Conservation (phyloP, 768 basidiomycete genomes). For the Podaxis carcinomalis region DNA sequence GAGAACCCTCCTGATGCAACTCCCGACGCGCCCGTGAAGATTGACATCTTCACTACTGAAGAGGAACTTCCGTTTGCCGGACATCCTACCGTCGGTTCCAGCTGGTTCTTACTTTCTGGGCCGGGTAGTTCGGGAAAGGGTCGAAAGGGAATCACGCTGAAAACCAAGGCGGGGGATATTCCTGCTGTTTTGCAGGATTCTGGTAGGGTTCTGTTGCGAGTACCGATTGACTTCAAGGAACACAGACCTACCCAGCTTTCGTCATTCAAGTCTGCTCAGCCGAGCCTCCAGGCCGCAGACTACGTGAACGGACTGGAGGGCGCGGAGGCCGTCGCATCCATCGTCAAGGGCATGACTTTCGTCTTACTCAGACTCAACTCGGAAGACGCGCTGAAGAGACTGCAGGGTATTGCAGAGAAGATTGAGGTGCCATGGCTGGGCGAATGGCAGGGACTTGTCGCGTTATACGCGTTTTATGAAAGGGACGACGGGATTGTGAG, state of each 20-base stretch:
- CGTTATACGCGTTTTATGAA: conserved; percentile 33
- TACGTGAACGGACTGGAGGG: conserved; percentile 32
- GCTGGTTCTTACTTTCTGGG: conserved; percentile 34
- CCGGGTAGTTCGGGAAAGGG: conserved; percentile 11
- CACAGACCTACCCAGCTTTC: conserved; percentile 26
- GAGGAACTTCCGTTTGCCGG: conserved; percentile 42
- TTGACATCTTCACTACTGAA: conserved; percentile 38
- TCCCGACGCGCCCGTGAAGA: conserved; percentile 20
- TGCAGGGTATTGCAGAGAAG: conserved; percentile 24
- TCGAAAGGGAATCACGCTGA: conserved; percentile 24
- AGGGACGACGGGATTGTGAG: conserved; percentile 28
- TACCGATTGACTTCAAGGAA: conserved; percentile 38
- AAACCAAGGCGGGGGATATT: conserved; percentile 39
- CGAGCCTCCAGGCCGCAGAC: conserved; percentile 24
- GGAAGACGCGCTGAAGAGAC: conserved; percentile 30
- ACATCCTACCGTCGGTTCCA: conserved; percentile 40
- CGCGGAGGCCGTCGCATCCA: conserved; percentile 33
- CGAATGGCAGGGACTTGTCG: conserved; percentile 35
- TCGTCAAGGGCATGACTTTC: conserved; percentile 46
- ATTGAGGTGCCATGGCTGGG: conserved; percentile 26
- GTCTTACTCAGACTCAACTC: conserved; percentile 33
- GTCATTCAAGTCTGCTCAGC: conserved; percentile 25
- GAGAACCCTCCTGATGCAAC: conserved; percentile 15
- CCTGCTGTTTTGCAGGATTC: conserved; percentile 24
- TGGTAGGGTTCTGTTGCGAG: conserved; percentile 28